These are phyloP conservation scores for Chlamydomonas sp. DNA, from an alignment of 139 green algal species.

Conservation along the genomic window DNA sequence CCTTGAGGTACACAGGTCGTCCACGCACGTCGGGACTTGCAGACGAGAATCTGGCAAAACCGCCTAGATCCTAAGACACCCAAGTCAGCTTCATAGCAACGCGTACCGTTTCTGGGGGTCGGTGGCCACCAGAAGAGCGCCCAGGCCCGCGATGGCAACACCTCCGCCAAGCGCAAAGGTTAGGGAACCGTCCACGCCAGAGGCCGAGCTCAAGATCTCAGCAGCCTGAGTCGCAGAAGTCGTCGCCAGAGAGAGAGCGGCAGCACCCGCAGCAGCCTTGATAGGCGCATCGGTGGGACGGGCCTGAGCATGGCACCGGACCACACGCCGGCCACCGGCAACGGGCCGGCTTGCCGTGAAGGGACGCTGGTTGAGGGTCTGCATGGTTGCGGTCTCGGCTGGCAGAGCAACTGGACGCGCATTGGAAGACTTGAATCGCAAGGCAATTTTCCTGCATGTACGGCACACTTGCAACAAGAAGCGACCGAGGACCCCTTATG, in stretches of 20 bases:
- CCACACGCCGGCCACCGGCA: neutral
- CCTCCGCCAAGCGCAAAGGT: constrained; percentile 70
- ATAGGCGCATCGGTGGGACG: neutral
- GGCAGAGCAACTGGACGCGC: neutral
- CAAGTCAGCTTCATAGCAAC: neutral
- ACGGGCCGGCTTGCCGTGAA: constrained; percentile 9
- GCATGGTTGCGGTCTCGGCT: neutral
- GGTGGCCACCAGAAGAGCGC: constrained; percentile 73
- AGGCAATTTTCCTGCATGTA: no score
- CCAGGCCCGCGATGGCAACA: constrained; percentile 78
- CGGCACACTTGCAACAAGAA: no score
- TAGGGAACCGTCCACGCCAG: constrained; percentile 35
- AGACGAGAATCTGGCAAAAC: no score
- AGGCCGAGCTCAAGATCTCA: constrained; percentile 20
- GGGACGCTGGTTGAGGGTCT: constrained; percentile 33
- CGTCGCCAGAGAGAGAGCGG: neutral
- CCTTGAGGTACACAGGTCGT: no score
- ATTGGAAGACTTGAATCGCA: no score
- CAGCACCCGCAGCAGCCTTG: constrained; percentile 1
- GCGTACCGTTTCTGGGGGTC: constrained; percentile 82
- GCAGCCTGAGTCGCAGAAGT: constrained; percentile 26
- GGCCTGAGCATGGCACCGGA: neutral
- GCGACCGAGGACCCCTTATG: no score
- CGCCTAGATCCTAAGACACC: no score
- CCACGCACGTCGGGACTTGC: no score